Evolutionary conservation across 106 monocot species (phyloP), one percentile per base, ranked within the genome.

Genomic region (Allium sativum): DNA sequence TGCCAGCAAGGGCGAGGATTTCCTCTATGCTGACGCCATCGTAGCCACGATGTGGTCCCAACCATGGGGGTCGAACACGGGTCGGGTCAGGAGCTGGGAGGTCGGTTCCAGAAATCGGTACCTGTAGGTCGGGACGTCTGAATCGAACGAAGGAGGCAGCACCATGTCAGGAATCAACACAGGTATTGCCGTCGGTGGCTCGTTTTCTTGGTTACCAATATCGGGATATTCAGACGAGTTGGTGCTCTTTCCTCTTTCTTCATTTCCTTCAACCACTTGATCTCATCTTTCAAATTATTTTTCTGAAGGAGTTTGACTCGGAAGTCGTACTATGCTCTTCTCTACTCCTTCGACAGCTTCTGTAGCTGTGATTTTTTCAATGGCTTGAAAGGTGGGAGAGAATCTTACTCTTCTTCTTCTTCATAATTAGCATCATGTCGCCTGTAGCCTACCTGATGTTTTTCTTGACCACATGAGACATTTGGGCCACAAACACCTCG

Each of bases 41-140:
- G 55, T 90, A 96, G 7, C 90, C 90, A 69, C 81, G 87, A 65
- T 96, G 78, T 90, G 95, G 68, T 96, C 95, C 95, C 95, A 96
- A 15, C 95, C 90, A 70, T 90, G 87, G 8, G 78, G 68, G 66
- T 91, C 90, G 40, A 90, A 55, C 6, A 95, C 86, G 3, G 95
- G 95, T 54, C 95, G 70, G 9, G 81, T 74, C 18, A 96, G 71
- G 55, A 96, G 75, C 51, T 81, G 79, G 7, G 87, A 87, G 11
- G 84, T 81, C 42, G 95, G 87, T 70, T 96, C 95, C 47, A 96
- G 65, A 73, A 96, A 96, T 2, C 95, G 81, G 60, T 96, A 96
- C 6, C 95, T 71, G 61, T 82, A 87, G 1, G 79, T 78, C 12
- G 87, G 87, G 67, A 68, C 69, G 48, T 87, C 82, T 56, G 84